Evolutionary conservation across 2,329 filamentous ascomycete genomes (phyloP).

Genomic region (Teratosphaeria pseudoeucalypti): DNA sequence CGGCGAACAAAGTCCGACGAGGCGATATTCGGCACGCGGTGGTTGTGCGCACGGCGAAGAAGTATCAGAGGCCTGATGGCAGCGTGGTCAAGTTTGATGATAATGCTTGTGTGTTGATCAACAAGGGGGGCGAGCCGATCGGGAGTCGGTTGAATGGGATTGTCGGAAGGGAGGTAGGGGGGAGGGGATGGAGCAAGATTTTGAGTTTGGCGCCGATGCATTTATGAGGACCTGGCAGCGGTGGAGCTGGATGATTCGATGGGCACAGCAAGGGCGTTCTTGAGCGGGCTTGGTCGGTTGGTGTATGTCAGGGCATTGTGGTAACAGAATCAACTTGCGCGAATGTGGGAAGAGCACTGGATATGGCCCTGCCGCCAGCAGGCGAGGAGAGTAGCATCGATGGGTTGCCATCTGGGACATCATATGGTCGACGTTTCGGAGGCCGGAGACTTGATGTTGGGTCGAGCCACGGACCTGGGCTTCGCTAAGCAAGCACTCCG

Average conservation of each 20-base stretch:
- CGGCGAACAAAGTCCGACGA: constrained; percentile 86
- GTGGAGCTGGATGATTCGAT: background rate
- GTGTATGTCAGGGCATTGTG: background rate
- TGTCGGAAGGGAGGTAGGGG: constrained; percentile 77
- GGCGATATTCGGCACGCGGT: constrained; percentile 96
- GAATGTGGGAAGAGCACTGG: background rate
- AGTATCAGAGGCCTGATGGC: constrained; percentile 77
- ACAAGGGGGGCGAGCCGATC: constrained; percentile 92
- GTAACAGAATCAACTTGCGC: background rate
- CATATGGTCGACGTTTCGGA: too few relatives aligned
- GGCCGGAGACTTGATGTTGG: background rate
- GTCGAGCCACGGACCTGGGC: too few relatives aligned
- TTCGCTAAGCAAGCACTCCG: too few relatives aligned
- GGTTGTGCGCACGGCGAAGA: constrained; percentile 82
- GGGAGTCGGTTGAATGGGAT: constrained; percentile 83
- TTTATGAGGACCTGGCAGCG: constrained; percentile 35
- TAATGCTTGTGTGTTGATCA: constrained; percentile 94
- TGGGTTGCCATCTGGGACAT: background rate
- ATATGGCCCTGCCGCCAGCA: too few relatives aligned
- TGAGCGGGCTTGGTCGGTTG: background rate
- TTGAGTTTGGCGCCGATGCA: constrained; percentile 84
- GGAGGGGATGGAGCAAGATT: constrained; percentile 98
- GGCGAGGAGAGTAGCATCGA: background rate
- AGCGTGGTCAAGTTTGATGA: constrained; percentile 90
- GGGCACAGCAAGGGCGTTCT: constrained; percentile 7